Evolutionary conservation across 495 filamentous ascomycete species (phyloP).

Genomic region (Trichoderma orchidacearum): DNA sequence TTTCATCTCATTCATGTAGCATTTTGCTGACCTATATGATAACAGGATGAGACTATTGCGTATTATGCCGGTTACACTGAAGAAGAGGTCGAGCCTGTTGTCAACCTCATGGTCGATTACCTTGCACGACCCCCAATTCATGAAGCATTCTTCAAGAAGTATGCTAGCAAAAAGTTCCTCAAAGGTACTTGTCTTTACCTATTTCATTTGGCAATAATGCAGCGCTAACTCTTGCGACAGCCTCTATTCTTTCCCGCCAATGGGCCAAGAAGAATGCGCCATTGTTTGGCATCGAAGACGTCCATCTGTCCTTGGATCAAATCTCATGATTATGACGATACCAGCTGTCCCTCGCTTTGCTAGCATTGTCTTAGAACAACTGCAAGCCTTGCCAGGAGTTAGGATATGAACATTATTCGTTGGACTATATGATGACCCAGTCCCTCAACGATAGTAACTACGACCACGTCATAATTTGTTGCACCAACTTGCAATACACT

Average conservation of each 20-base stretch:
- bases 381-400: not conserved
- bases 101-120: conserved; percentile 91
- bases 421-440: not conserved
- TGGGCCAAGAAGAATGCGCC: conserved; percentile 75
- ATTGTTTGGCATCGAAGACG: conserved; percentile 27
- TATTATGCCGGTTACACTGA: conserved; percentile 92
- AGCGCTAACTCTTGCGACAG: conserved; percentile 31
- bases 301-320: conserved; percentile 25
- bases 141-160: conserved; percentile 98
- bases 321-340: conserved; percentile 12
- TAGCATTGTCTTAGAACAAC: not conserved
- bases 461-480: not conserved
- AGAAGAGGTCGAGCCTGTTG: conserved; percentile 82
- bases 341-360: not conserved
- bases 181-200: conserved; percentile 50
- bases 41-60: conserved; percentile 69
- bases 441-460: not conserved
- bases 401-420: not conserved
- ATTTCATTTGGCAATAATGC: conserved; percentile 6
- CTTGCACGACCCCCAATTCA: conserved; percentile 76
- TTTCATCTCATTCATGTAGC: not conserved
- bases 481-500: not conserved
- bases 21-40: conserved; percentile 10
- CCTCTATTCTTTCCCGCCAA: conserved; percentile 77
- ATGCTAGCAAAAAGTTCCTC: conserved; percentile 95